Evolutionary conservation across 768 basidiomycete species (phyloP).

Genomic region (Mycena maculata): DNA sequence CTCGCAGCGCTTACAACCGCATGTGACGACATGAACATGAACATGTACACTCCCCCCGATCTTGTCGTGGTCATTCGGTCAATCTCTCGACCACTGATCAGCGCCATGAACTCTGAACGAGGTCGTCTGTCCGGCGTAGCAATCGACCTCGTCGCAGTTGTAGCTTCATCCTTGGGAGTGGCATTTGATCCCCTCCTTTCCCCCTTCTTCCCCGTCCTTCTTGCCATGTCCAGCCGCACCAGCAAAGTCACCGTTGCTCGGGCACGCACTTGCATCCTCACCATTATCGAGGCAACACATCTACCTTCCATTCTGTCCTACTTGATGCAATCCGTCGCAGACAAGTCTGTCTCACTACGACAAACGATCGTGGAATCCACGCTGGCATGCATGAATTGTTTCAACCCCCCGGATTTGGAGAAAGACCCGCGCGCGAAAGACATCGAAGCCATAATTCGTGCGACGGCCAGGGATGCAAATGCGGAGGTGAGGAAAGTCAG

Average conservation of each 20-base stretch:
- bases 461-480: constrained; percentile 76
- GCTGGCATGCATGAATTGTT: constrained; percentile 74
- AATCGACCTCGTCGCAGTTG: constrained; percentile 66
- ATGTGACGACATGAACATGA: constrained; percentile 64
- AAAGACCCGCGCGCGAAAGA: constrained; percentile 72
- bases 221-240: constrained; percentile 75
- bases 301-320: constrained; percentile 71
- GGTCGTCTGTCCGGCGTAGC: constrained; percentile 76
- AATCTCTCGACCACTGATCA: constrained; percentile 64
- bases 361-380: constrained; percentile 74
- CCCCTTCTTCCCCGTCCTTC: constrained; percentile 75
- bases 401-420: constrained; percentile 84
- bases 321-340: constrained; percentile 68
- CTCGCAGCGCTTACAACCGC: constrained; percentile 59
- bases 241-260: constrained; percentile 84
- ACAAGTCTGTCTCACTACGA: constrained; percentile 76
- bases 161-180: constrained; percentile 66
- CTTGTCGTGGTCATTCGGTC: constrained; percentile 63
- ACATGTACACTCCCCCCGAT: constrained; percentile 61
- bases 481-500: constrained; percentile 79
- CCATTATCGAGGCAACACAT: constrained; percentile 75
- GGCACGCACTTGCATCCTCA: constrained; percentile 67
- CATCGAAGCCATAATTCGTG: constrained; percentile 76
- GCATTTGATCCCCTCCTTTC: constrained; percentile 76
- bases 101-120: constrained; percentile 78